Evolutionary conservation across 148 eudicot species (phyloP), one percentile per base, ranked within the genome.

Genomic region (Amaranthus palmeri): DNA sequence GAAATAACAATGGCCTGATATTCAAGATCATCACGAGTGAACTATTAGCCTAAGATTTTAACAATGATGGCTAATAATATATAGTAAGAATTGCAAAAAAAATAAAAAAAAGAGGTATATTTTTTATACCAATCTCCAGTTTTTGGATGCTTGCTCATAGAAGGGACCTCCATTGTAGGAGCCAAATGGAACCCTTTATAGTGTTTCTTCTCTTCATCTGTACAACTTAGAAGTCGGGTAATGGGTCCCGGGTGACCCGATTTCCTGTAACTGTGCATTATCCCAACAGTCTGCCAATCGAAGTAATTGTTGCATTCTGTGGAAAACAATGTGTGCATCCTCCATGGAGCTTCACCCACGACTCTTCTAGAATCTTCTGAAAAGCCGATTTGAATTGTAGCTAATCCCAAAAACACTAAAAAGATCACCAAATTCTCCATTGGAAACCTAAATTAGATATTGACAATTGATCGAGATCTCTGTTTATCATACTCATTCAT

Each of bases 211-310:
- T 88, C 87, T 65, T 92, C 88, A 6, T 89, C 97, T 9, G 99
- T 95, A 68, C 99, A 95, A 74, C 99, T 95, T 47, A 95, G 88
- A n/a, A 95, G 80, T 6, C 99, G 85, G 77, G 99, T 95, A 12
- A 95, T 81, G 61, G 96, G 93, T 53, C 99, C 99, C 69, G 92
- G 92, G 67, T 95, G 99, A 9, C 78, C 73, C 65, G 99, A 87
- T 74, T 92, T 95, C 70, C 79, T 79, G 72, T 36, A 88, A 74
- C 99, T 95, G 57, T 92, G 92, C 93, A 92, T 87, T 18, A 95
- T 79, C 40, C 99, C 99, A 53, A 95, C 97, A 0, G 99, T 95
- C 58, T 95, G 97, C 99, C 99, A 95, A 77, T 95, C 99, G 73
- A 95, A 95, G 81, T 95, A 95, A 68, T 92, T 83, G 54, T 89